Conservation (phyloP, 1,284 basidiomycete species). For the Apiotrichum porosum region DNA sequence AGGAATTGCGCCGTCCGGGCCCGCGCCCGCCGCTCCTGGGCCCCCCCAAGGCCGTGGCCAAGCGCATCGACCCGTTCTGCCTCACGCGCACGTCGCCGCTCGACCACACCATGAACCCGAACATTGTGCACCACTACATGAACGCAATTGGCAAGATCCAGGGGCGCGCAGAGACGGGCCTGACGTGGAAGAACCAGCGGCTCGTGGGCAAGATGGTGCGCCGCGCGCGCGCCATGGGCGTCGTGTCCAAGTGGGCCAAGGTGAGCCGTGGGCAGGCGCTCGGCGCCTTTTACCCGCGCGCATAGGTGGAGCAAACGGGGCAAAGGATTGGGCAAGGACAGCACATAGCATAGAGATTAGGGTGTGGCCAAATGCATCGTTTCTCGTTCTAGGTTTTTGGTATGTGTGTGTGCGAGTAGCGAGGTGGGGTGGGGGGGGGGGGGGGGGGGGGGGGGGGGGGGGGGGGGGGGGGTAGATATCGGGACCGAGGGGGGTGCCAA, state of each 20-base stretch:
- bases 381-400: too few relatives aligned
- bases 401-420: too few relatives aligned
- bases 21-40: constrained; percentile 35
- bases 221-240: constrained; percentile 86
- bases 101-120: constrained; percentile 56
- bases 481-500: too few relatives aligned
- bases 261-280: constrained; percentile 19
- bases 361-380: too few relatives aligned
- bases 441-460: too few relatives aligned
- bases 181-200: constrained; percentile 79
- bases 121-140: constrained; percentile 64
- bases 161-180: constrained; percentile 61
- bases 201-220: constrained; percentile 80
- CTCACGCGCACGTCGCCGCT: constrained; percentile 31
- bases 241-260: constrained; percentile 58
- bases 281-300: too few relatives aligned
- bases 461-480: too few relatives aligned
- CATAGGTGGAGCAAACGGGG: too few relatives aligned
- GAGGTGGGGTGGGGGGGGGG: too few relatives aligned
- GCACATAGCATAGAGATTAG: too few relatives aligned
- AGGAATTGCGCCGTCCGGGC: too few relatives aligned
- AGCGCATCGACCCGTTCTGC: constrained; percentile 43
- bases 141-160: constrained; percentile 82
- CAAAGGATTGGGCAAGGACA: too few relatives aligned
- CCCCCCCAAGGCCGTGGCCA: constrained; percentile 30